Evolutionary conservation across 2,329 filamentous ascomycete species (phyloP), one percentile per base, ranked within the genome.

Genomic region (Chrysoporthe austroafricana): DNA sequence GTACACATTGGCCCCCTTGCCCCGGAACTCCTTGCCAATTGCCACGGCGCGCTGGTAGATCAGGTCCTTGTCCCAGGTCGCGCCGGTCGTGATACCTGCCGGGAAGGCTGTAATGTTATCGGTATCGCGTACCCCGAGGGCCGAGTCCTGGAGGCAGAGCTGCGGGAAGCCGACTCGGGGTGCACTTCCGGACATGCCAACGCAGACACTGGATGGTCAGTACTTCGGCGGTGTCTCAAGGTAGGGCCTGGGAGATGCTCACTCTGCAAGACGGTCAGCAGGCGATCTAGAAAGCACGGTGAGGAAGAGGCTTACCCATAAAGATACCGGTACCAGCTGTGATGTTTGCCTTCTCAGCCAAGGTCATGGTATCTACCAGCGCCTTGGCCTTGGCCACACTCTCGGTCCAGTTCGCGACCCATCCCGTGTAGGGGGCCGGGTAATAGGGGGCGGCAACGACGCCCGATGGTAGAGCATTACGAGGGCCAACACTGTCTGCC

Each of bases 311-410:
- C 74, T 71, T 74, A 81, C 86, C 91, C 91, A 93, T 94, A 71
- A 84, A 90, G 54, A 90, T 84, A 1, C 91, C 91, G 1, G 86
- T 90, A 3, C 91, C 91, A 1, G 86, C 86, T 0, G 91, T 93
- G 63, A 94, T 84, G 74, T 94, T 94, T 3, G 90, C 89, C 79
- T 94, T 95, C 76, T 94, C 92, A 1, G 91, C 91, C 66, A 95
- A 78, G 0, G 91, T 94, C 91, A 95, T 92, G 60, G 88, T 85
- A 64, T 87, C 86, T 18, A 95, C 91, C 16, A 94, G 77, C 3
- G 81, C 77, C 67, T 88, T 84, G 1, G 92, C 92, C 73, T 91
- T 93, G 63, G 80, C 80, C 74, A 94, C 95, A 72, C 90, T 90
- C 21, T 86, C 85, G 32, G 81, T 81, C 92, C 92, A 95, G 67